Conservation (phyloP, 345 rosid genomes). For the Dovyalis caffra region DNA sequence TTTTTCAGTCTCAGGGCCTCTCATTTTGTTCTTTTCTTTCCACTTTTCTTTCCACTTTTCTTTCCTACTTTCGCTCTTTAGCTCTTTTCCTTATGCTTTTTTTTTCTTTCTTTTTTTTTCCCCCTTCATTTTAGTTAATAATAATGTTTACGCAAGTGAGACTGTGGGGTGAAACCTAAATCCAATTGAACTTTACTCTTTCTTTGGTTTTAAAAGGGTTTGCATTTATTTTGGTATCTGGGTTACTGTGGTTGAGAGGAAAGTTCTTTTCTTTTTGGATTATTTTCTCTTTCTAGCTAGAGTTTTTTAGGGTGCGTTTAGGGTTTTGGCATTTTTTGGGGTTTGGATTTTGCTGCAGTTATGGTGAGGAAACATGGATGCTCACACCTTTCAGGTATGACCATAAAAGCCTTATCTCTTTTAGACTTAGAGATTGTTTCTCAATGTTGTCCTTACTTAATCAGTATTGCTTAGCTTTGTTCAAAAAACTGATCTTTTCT, state of each 20-base stretch:
- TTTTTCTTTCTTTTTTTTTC: too few species aligned
- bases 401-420: neutral
- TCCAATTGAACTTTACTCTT: neutral
- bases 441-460: neutral
- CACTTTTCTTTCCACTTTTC: too few species aligned
- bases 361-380: conserved; percentile 99
- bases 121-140: neutral
- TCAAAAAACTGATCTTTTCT: neutral
- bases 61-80: neutral
- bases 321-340: conserved; percentile 21
- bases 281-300: neutral
- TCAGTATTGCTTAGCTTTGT: neutral
- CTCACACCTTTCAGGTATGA: conserved; percentile 86
- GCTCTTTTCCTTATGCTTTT: neutral
- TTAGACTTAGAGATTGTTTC: neutral
- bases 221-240: neutral
- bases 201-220: neutral
- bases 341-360: conserved; percentile 30
- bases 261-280: neutral
- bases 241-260: neutral
- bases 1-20: neutral
- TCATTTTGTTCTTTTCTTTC: neutral
- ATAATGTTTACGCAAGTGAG: neutral
- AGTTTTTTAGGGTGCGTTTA: neutral
- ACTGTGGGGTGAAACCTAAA: neutral